Evolutionary conservation across 2,329 filamentous ascomycete species (phyloP).

Genomic region (Venturia asperata): DNA sequence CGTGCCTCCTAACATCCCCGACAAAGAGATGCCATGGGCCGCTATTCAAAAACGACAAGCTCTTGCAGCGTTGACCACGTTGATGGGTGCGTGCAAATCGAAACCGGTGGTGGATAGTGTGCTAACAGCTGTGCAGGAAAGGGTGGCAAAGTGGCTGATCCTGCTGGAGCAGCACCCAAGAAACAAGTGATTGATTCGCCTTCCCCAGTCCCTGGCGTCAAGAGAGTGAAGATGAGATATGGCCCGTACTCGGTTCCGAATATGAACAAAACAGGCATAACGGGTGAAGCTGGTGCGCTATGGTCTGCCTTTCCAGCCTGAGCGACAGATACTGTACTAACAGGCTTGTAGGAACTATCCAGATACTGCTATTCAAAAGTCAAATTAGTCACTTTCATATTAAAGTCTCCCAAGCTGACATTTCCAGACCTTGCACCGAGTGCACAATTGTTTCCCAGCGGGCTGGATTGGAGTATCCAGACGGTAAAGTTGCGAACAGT

Average conservation of each 20-base stretch:
- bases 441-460: slow-evolving; percentile 15
- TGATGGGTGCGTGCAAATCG: slow-evolving; percentile 2
- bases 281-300: slow-evolving; percentile 13
- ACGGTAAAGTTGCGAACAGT: slow-evolving; percentile 18
- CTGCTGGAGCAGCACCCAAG: slow-evolving; percentile 10
- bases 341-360: slow-evolving; percentile 12
- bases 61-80: not conserved
- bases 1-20: not conserved
- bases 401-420: not conserved
- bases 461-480: slow-evolving; percentile 17
- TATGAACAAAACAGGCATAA: slow-evolving; percentile 17
- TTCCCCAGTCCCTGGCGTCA: slow-evolving; percentile 5
- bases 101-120: too few species aligned
- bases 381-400: not conserved
- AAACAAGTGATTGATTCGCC: not conserved
- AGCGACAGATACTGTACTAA: not conserved
- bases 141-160: slow-evolving; percentile 15
- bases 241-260: slow-evolving; percentile 19
- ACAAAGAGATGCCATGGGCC: not conserved
- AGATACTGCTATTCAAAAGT: slow-evolving; percentile 10
- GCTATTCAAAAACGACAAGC: slow-evolving; percentile 10
- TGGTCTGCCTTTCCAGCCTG: not conserved
- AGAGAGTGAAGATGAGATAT: slow-evolving; percentile 18
- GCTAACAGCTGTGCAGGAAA: not conserved
- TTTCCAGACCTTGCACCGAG: slow-evolving; percentile 10